Conservation (phyloP, 1,284 basidiomycete species). For the Ustilago loliicola region DNA sequence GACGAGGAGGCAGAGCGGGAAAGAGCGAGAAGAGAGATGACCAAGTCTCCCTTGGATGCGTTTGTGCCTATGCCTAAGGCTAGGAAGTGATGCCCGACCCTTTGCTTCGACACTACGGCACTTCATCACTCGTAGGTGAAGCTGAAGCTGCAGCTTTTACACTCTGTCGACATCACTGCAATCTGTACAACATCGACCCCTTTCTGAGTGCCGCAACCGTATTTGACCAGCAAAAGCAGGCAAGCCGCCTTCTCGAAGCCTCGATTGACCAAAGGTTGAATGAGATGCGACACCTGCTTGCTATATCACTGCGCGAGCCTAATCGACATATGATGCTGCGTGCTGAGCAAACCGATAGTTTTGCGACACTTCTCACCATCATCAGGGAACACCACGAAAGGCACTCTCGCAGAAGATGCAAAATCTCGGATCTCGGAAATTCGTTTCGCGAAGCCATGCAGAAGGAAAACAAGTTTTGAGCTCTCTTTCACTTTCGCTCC, state of each 20-base stretch:
- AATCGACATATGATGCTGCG: no score
- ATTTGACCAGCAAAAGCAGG: no score
- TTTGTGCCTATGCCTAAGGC: conserved; percentile 48
- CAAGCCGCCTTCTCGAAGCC: no score
- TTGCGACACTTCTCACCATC: no score
- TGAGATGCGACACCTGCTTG: no score
- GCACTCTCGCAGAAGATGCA: neutral
- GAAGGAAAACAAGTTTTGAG: neutral
- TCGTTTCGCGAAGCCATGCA: neutral
- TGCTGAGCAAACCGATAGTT: no score
- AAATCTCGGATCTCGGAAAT: conserved; percentile 9
- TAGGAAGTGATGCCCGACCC: conserved; percentile 3
- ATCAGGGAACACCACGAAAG: no score
- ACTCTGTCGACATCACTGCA: neutral
- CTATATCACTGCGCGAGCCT: no score
- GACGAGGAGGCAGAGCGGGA: conserved; percentile 28
- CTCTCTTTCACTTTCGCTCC: neutral
- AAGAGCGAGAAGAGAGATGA: conserved; percentile 41
- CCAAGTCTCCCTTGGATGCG: conserved; percentile 49
- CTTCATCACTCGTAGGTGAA: no score
- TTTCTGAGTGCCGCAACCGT: no score
- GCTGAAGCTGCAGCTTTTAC: neutral
- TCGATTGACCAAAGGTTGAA: no score
- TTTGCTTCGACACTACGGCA: neutral
- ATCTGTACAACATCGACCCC: no score